Evolutionary conservation across 306 rosid genomes (phyloP).

Genomic region (Vigna reflexopilosa): DNA sequence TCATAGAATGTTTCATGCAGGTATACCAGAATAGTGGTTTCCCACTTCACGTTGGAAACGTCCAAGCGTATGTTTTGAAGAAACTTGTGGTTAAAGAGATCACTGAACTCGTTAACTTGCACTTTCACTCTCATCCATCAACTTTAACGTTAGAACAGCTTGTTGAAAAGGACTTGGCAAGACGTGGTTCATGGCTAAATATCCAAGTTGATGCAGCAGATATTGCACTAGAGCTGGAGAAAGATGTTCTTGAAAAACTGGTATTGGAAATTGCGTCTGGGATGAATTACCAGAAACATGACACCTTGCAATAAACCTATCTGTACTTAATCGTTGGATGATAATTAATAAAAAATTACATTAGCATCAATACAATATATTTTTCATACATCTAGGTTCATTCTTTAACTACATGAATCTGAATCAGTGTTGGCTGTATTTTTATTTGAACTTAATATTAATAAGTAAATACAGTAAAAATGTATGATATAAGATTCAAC

Average conservation of each 20-base stretch:
- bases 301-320: slow-evolving; percentile 25
- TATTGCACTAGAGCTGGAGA: slow-evolving; percentile 52
- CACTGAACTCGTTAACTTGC: slow-evolving; percentile 48
- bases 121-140: slow-evolving; percentile 44
- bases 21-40: slow-evolving; percentile 49
- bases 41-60: slow-evolving; percentile 46
- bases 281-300: slow-evolving; percentile 40
- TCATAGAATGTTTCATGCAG: slow-evolving; percentile 60
- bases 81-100: slow-evolving; percentile 56
- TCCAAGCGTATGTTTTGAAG: slow-evolving; percentile 48
- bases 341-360: neutral
- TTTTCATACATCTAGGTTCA: neutral
- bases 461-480: too few species aligned
- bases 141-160: slow-evolving; percentile 51
- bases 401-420: neutral
- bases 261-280: slow-evolving; percentile 61
- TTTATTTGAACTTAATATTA: too few species aligned
- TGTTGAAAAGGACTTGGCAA: slow-evolving; percentile 55
- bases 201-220: slow-evolving; percentile 53
- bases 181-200: slow-evolving; percentile 63
- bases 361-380: slow-evolving; percentile 6
- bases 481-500: too few species aligned
- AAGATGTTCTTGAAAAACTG: slow-evolving; percentile 61
- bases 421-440: too few species aligned
- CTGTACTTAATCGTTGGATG: neutral